Evolutionary conservation across 2,329 filamentous ascomycete species (phyloP).

Genomic region (Thelonectria olida): DNA sequence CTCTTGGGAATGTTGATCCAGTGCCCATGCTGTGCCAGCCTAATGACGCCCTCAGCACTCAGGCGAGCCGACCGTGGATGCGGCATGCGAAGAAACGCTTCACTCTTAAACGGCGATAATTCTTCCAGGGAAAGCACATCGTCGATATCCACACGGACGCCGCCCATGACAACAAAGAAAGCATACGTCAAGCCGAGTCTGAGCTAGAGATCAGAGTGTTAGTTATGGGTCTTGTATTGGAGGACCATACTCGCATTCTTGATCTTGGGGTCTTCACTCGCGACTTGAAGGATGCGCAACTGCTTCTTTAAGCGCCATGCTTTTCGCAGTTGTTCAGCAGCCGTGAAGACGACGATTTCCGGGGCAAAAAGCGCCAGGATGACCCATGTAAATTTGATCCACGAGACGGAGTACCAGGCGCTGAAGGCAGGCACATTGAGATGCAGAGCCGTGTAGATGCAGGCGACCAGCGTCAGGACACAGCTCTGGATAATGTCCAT

Average conservation of each 20-base stretch:
- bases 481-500: conserved; percentile 46
- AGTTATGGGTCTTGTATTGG: neutral
- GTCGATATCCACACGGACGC: conserved; percentile 31
- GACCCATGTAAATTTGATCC: conserved; percentile 42
- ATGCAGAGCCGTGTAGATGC: conserved; percentile 49
- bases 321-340: conserved; percentile 26
- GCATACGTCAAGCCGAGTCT: conserved; percentile 31
- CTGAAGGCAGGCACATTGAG: conserved; percentile 44
- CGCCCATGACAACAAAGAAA: conserved; percentile 45
- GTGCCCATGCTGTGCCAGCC: conserved; percentile 13
- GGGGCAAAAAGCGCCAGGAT: conserved; percentile 43
- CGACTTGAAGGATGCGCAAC: neutral
- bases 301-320: conserved; percentile 5
- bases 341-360: conserved; percentile 43
- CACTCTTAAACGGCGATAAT: neutral
- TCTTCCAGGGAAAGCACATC: conserved; percentile 9
- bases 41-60: conserved; percentile 10
- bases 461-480: conserved; percentile 45
- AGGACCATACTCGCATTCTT: neutral
- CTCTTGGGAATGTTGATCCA: conserved; percentile 16
- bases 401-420: neutral
- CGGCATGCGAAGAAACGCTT: conserved; percentile 1
- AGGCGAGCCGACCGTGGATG: conserved; percentile 8
- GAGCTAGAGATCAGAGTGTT: neutral
- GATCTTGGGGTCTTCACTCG: neutral